Conservation (phyloP, 2,329 filamentous ascomycete genomes). For the Penicillium crustosum region DNA sequence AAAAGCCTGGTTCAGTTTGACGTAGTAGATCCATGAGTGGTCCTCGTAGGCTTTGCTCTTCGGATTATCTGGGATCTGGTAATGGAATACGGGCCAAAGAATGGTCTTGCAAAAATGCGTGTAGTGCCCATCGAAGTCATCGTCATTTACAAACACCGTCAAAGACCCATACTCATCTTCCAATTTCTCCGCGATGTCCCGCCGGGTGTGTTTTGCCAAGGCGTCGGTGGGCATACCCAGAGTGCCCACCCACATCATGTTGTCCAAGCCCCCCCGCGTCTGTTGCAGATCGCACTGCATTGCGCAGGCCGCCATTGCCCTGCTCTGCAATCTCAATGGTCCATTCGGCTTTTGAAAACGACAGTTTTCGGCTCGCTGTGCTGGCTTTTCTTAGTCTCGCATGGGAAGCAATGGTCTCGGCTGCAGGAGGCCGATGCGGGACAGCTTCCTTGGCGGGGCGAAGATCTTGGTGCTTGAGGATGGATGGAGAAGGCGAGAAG, state of each 20-base stretch:
- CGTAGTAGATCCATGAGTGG: conserved; percentile 94
- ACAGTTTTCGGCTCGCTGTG: conserved; percentile 59
- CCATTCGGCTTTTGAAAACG: conserved; percentile 79
- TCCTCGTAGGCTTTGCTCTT: conserved; percentile 98
- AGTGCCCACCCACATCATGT: conserved; percentile 88
- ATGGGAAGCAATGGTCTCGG: conserved; percentile 11
- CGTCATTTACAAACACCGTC: conserved; percentile 82
- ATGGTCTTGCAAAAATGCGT: conserved; percentile 97
- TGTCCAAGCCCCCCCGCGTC: conserved; percentile 65
- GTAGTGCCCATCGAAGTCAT: conserved; percentile 92
- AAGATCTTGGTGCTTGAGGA: conserved; percentile 65
- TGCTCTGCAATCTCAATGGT: conserved; percentile 80
- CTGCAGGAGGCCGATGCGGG: conserved; percentile 19
- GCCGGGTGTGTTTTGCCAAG: conserved; percentile 70
- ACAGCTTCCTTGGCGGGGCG: conserved; percentile 24
- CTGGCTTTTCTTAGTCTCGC: conserved; percentile 15
- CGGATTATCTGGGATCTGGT: conserved; percentile 95
- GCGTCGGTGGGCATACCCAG: conserved; percentile 92
- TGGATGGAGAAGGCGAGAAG: conserved; percentile 71
- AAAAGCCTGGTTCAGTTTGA: conserved; percentile 88
- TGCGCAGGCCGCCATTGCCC: conserved; percentile 88
- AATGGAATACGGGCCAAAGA: conserved; percentile 96
- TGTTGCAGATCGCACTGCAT: conserved; percentile 76
- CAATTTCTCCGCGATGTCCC: conserved; percentile 79
- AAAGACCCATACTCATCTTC: conserved; percentile 79